Percentiles rank a stretch among this genome's conserved stretches.
Evolutionary conservation across 352 stramenopile genomes (phyloP).

Genomic region (Phytopythium montanum): DNA sequence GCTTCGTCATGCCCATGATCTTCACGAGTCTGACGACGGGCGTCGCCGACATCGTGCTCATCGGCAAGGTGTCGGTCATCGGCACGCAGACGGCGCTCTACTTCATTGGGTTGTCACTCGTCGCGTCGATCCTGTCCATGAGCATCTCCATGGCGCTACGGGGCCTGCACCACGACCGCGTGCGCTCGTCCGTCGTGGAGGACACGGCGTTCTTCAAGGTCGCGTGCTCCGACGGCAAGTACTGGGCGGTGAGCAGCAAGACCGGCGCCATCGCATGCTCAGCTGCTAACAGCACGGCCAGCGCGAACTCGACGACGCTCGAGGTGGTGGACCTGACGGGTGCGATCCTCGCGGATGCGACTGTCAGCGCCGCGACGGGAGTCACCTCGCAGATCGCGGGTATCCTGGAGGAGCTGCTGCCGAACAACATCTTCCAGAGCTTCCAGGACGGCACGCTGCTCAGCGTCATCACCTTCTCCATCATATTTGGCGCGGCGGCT

Average conservation of each 20-base stretch:
- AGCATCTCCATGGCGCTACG: slow-evolving; percentile 5
- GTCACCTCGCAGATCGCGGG: slow-evolving; percentile 10
- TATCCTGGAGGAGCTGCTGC: slow-evolving; percentile 13
- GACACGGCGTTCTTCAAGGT: slow-evolving; percentile 9
- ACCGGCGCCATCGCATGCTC: slow-evolving; percentile 1
- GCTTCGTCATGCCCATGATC: slow-evolving; percentile 27
- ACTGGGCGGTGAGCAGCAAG: not conserved
- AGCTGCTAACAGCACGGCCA: not conserved
- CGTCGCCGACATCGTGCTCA: slow-evolving; percentile 11
- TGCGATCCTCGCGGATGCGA: slow-evolving; percentile 4
- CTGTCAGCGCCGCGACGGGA: not conserved
- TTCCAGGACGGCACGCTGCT: slow-evolving; percentile 16
- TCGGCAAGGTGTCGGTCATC: slow-evolving; percentile 13
- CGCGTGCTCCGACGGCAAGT: slow-evolving; percentile 9
- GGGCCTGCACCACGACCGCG: not conserved
- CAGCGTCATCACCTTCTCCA: slow-evolving; percentile 14
- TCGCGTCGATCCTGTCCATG: slow-evolving; percentile 5
- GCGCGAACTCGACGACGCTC: slow-evolving; percentile 2
- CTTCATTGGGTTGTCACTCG: slow-evolving; percentile 6
- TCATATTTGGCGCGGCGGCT: slow-evolving; percentile 15
- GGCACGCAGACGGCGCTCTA: slow-evolving; percentile 6
- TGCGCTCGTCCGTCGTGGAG: slow-evolving; percentile 7
- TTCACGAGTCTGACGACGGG: slow-evolving; percentile 10
- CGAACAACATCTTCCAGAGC: slow-evolving; percentile 19
- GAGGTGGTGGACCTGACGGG: slow-evolving; percentile 9